Percentiles rank a stretch among this genome's conserved stretches.
phyloP scores from a whole-genome alignment of 1,284 basidiomycete species.

The Ganoderma lingzhi region DNA sequence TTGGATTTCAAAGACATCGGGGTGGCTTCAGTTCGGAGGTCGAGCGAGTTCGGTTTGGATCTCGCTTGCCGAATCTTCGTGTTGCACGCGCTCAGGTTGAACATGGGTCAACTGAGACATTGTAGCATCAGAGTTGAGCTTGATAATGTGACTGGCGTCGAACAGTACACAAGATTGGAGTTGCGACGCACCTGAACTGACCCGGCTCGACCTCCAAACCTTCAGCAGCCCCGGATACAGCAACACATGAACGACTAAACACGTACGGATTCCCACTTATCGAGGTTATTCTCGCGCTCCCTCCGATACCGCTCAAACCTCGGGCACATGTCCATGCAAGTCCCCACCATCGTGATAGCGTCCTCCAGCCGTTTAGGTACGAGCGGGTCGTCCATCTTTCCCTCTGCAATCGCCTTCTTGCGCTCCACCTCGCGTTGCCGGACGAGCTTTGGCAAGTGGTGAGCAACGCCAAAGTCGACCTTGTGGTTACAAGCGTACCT shows the following conservation, averaged over 20 bases:
- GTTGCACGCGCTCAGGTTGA: conserved; percentile 30
- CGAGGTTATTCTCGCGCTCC: conserved; percentile 90
- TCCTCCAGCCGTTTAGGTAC: conserved; percentile 84
- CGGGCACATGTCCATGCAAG: conserved; percentile 94
- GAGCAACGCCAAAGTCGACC: neutral
- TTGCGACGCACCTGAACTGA: conserved; percentile 25
- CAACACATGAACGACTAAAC: conserved; percentile 18
- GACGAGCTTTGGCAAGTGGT: conserved; percentile 55
- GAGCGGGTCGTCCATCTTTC: conserved; percentile 87
- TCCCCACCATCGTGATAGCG: conserved; percentile 91
- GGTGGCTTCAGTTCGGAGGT: conserved; percentile 17
- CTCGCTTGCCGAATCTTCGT: neutral
- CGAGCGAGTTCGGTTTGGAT: conserved; percentile 19
- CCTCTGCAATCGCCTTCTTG: conserved; percentile 81
- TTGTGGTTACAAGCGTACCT: conserved; percentile 53
- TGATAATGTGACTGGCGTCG: neutral
- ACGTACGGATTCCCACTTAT: conserved; percentile 87
- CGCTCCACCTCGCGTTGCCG: conserved; percentile 81
- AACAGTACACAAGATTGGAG: neutral
- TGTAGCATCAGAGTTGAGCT: neutral
- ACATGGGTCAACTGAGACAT: conserved; percentile 10
- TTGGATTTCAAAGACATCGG: conserved; percentile 16
- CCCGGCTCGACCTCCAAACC: conserved; percentile 28
- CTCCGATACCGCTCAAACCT: conserved; percentile 92
- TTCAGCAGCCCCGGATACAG: conserved; percentile 27